Evolutionary conservation across 2,329 filamentous ascomycete genomes (phyloP).

Genomic region (Amylocarpus encephaloides): DNA sequence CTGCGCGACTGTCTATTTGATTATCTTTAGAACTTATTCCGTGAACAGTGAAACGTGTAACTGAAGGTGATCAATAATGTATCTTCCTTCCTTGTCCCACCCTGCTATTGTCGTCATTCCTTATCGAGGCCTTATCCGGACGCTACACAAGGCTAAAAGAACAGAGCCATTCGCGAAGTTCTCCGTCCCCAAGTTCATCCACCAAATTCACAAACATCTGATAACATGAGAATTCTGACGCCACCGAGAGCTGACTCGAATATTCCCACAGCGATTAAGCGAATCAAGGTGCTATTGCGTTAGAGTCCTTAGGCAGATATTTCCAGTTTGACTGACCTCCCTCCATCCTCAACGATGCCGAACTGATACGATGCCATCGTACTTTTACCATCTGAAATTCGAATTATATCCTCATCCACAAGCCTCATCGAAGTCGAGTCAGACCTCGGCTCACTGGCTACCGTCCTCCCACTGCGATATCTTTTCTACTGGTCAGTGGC

Average conservation of each 20-base stretch:
- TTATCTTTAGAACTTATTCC: not conserved
- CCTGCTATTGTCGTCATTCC: not conserved
- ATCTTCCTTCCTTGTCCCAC: not conserved
- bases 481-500: slow-evolving; percentile 25
- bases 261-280: too few species aligned
- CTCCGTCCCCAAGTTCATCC: not conserved
- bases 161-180: not conserved
- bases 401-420: slow-evolving; percentile 46
- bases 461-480: slow-evolving; percentile 44
- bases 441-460: slow-evolving; percentile 38
- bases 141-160: not conserved
- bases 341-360: not conserved
- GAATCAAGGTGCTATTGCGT: too few species aligned
- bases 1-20: not conserved
- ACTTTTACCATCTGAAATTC: slow-evolving; percentile 61
- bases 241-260: not conserved
- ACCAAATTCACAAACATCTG: not conserved
- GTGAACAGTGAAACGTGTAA: not conserved
- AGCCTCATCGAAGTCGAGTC: not conserved
- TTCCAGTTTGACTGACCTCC: not conserved
- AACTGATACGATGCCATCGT: slow-evolving; percentile 32
- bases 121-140: not conserved
- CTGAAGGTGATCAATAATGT: too few species aligned
- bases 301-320: not conserved
- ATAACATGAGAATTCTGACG: not conserved